phyloP scores from a whole-genome alignment of 1,284 basidiomycete genomes.

The Porodaedalea pini region DNA sequence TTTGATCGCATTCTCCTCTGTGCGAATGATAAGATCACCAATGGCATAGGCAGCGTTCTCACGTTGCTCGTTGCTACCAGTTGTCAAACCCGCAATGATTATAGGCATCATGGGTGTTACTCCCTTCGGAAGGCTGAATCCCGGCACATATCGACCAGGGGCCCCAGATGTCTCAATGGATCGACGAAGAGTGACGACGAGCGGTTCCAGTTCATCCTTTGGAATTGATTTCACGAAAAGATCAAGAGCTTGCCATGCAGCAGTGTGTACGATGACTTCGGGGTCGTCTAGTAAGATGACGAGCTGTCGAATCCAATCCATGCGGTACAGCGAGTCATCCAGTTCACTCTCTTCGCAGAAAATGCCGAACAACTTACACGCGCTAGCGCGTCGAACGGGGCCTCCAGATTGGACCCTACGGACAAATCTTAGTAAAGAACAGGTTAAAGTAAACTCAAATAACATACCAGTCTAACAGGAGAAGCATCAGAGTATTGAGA shows the following conservation, averaged over 20 bases:
- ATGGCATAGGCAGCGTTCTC: slow-evolving; percentile 96
- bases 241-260: slow-evolving; percentile 84
- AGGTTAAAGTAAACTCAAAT: not conserved
- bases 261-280: slow-evolving; percentile 71
- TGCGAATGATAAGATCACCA: slow-evolving; percentile 90
- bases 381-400: slow-evolving; percentile 70
- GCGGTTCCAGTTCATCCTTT: slow-evolving; percentile 88
- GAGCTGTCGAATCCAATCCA: slow-evolving; percentile 96
- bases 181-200: slow-evolving; percentile 85
- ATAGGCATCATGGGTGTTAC: slow-evolving; percentile 86
- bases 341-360: slow-evolving; percentile 82
- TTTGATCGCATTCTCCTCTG: slow-evolving; percentile 87
- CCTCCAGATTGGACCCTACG: slow-evolving; percentile 75
- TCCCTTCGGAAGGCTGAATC: slow-evolving; percentile 88
- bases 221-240: slow-evolving; percentile 86
- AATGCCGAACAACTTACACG: slow-evolving; percentile 71
- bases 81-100: slow-evolving; percentile 83
- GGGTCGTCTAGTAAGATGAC: slow-evolving; percentile 83
- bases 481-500: slow-evolving; percentile 82
- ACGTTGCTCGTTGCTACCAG: slow-evolving; percentile 78
- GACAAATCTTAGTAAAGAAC: slow-evolving; percentile 15
- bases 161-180: slow-evolving; percentile 85
- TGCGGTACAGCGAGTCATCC: slow-evolving; percentile 79
- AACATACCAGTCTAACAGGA: slow-evolving; percentile 83
- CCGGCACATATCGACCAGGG: slow-evolving; percentile 77